Evolutionary conservation across 2,329 filamentous ascomycete genomes (phyloP).

Genomic region (Verticillium albo-atrum): DNA sequence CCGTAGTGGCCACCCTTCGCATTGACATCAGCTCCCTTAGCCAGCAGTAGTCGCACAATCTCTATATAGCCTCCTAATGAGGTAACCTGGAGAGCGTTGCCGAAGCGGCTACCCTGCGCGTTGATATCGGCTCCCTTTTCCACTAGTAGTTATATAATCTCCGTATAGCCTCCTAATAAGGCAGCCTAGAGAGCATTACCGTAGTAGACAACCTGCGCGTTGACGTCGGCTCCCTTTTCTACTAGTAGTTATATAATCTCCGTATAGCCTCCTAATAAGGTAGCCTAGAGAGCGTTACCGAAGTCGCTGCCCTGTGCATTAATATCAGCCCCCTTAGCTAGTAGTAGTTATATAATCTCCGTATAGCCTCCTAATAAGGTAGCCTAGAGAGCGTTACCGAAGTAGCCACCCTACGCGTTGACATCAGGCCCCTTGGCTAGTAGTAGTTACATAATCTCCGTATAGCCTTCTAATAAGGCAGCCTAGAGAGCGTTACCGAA

Average conservation of each 20-base stretch:
- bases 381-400: neutral
- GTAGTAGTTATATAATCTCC: neutral
- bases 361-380: neutral
- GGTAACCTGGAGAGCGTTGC: no score
- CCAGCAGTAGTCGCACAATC: neutral
- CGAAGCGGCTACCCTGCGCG: neutral
- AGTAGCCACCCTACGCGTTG: neutral
- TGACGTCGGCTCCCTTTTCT: neutral
- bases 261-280: neutral
- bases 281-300: neutral
- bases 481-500: no score
- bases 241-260: neutral
- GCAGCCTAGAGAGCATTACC: neutral
- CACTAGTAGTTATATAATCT: neutral
- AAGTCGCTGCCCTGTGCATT: neutral
- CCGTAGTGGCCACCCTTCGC: neutral
- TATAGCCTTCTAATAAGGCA: neutral
- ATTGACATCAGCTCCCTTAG: neutral
- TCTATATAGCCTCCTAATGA: no score
- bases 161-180: neutral
- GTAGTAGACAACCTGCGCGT: neutral
- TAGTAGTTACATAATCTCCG: neutral
- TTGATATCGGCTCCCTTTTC: no score
- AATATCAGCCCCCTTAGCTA: slow-evolving; percentile 20
- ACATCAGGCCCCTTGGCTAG: neutral